Evolutionary conservation across 805 yeast genomes (phyloP), one percentile per base, ranked within the genome.

Genomic region (Kluyveromyces wickerhamii): DNA sequence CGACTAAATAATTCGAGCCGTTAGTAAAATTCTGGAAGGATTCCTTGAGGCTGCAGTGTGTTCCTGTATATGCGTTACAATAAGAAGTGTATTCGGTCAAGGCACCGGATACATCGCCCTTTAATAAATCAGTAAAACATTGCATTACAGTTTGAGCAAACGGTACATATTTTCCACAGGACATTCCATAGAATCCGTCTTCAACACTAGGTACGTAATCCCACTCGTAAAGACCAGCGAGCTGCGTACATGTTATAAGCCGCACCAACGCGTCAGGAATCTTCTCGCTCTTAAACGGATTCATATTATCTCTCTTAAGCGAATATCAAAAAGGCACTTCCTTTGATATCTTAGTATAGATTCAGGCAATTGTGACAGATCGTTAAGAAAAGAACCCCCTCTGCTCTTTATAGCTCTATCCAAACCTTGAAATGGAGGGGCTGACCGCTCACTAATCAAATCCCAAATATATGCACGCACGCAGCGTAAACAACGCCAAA

Each of bases 111-210:
- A n/a, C 17, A 18, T 34, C 33, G n/a, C 26, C 33, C 7, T 24
- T 16, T 15, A 18, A 18, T 11, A 23, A 29, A n/a, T 34, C 26
- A n/a, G 35, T 21, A 21, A 24, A 39, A 32, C 39, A 39, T 7
- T 35, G 19, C 32, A 35, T 33, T 6, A 33, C 27, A 5, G 42
- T 39, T 22, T 39, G 42, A 21, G 30, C 34, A 15, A n/a, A 39
- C 5, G 42, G 42, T 14, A 29, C 20, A 19, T 32, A 39, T 21
- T 14, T 14, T 17, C 38, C 42, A 26, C 42, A 39, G 17, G 38
- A 36, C 22, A 27, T 29, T 7, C 21, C 20, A 27, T 35, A 39
- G 19, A 20, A 39, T 21, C 7, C 17, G 12, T 29, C 32, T 3
- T 20, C 9, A 15, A 14, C 14, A n/a, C 11, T 7, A 15, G 21